Percentiles rank a stretch among this genome's conserved stretches.
Evolutionary conservation across 495 filamentous ascomycete genomes (phyloP).

Genomic region (Parachaetomium inaequale): DNA sequence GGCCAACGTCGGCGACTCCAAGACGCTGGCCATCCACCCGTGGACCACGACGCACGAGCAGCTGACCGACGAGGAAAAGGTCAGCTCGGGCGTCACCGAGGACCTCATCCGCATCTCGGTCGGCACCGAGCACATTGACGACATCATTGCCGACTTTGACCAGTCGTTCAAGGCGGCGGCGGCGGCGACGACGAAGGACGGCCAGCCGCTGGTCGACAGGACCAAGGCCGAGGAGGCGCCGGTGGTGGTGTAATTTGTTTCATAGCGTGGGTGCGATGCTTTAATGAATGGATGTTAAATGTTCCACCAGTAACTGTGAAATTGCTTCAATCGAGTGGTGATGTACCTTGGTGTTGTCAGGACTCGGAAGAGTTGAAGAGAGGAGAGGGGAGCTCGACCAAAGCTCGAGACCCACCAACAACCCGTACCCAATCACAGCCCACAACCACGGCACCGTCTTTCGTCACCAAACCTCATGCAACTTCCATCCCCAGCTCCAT

Average conservation of each 20-base stretch:
- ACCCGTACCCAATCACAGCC: too few relatives aligned
- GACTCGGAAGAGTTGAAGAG: too few relatives aligned
- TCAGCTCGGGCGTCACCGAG: slow-evolving; percentile 79
- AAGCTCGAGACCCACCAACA: too few relatives aligned
- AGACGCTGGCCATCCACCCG: slow-evolving; percentile 95
- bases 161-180: slow-evolving; percentile 69
- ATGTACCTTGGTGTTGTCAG: too few relatives aligned
- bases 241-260: slow-evolving; percentile 33
- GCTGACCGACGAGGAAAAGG: slow-evolving; percentile 76
- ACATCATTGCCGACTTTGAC: slow-evolving; percentile 94
- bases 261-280: slow-evolving; percentile 3
- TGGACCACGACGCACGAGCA: slow-evolving; percentile 97
- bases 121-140: slow-evolving; percentile 95
- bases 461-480: too few relatives aligned
- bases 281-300: not conserved
- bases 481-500: too few relatives aligned
- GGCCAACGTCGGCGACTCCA: slow-evolving; percentile 73
- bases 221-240: slow-evolving; percentile 39
- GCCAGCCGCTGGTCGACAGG: slow-evolving; percentile 7
- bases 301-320: not conserved
- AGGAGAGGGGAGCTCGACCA: too few relatives aligned
- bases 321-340: not conserved
- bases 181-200: slow-evolving; percentile 28
- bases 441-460: too few relatives aligned
- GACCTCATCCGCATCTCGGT: slow-evolving; percentile 96